Base-by-base conservation (phyloP, 495 filamentous ascomycete species). In the Penicillium steckii region DNA sequence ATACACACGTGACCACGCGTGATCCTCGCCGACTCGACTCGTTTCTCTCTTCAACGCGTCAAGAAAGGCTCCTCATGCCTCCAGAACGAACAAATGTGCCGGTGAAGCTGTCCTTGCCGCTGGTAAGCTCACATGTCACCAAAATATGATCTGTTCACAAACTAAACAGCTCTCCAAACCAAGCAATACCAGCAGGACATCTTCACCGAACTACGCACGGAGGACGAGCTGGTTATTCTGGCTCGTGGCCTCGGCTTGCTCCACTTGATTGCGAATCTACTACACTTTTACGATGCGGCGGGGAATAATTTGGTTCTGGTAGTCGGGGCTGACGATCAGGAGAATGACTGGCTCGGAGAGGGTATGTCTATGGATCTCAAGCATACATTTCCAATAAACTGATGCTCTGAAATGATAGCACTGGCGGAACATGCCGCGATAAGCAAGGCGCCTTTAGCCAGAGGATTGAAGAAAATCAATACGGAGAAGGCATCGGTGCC, bases 221-320 rank as follows among this genome's bases (percentile, higher is more conserved):
- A 96, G 71, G 94, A 98, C 89, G 89, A 93, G 70, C 85, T 97
- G 55, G 85, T 97, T 59, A 76, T 97, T 33, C 79, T 97, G 30
- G 93, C 92, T 3, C 88, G 92, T 46, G 94, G 94, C 59, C 84
- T 97, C 15, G 94, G 94, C 46, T 85, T 97, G 15, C 80, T 97
- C 47, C 90, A 90, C 43, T 75, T 97, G 15, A 82, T 96, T 52
- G 95, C 91, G 13, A 97, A 97, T 65, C 82, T 98, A 8, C 83
- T 98, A 27, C 95, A 98, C 67, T 90, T 91, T 18, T 96, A 96
- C 71, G 94, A 98, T 78, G 93, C 90, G 3, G 90, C 91, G 6
- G 94, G 95, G 4, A 92, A 92, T 69, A 97, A 96, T 66, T 68
- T 98, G 38, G 84, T 97, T 24, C 72, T 98, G 50, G 67, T 98